These are phyloP conservation scores for Yamadazyma scolyti DNA, from an alignment of 805 yeast genomes.

Conservation along the genomic window DNA sequence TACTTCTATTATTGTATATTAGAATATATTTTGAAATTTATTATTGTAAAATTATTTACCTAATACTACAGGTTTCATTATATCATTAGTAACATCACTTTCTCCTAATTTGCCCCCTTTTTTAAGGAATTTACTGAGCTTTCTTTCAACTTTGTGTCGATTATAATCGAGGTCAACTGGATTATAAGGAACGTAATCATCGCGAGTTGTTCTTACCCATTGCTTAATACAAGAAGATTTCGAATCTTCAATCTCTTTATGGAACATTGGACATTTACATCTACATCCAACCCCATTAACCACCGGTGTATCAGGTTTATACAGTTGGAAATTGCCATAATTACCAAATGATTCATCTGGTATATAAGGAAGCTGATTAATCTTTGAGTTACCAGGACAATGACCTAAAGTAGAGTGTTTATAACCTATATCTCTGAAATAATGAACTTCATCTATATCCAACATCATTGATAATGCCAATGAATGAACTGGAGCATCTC, in stretches of 20 bases:
- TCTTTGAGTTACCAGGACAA: conserved; percentile 65
- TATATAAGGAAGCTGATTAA: conserved; percentile 46
- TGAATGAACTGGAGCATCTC: conserved; percentile 94
- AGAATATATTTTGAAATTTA: conserved; percentile 13
- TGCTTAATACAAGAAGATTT: conserved; percentile 47
- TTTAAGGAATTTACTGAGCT: conserved; percentile 16
- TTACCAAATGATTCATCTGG: conserved; percentile 24
- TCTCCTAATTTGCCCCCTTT: conserved; percentile 21
- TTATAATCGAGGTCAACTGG: conserved; percentile 21
- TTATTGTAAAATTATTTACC: not conserved
- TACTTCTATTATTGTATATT: conserved; percentile 23
- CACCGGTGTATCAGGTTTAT: conserved; percentile 25
- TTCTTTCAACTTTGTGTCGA: conserved; percentile 18
- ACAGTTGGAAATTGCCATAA: conserved; percentile 15
- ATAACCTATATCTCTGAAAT: conserved; percentile 91
- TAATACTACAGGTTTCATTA: not conserved
- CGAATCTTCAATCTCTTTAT: conserved; percentile 54
- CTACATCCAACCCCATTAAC: conserved; percentile 73
- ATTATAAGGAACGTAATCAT: conserved; percentile 17
- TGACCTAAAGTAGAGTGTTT: conserved; percentile 76
- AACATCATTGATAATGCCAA: conserved; percentile 78
- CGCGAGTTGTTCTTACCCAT: conserved; percentile 44
- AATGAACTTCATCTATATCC: conserved; percentile 70
- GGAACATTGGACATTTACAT: conserved; percentile 65
- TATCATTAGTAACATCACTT: conserved; percentile 5